Conservation (phyloP, 2,329 filamentous ascomycete genomes). For the Chaetothyriales sp. region DNA sequence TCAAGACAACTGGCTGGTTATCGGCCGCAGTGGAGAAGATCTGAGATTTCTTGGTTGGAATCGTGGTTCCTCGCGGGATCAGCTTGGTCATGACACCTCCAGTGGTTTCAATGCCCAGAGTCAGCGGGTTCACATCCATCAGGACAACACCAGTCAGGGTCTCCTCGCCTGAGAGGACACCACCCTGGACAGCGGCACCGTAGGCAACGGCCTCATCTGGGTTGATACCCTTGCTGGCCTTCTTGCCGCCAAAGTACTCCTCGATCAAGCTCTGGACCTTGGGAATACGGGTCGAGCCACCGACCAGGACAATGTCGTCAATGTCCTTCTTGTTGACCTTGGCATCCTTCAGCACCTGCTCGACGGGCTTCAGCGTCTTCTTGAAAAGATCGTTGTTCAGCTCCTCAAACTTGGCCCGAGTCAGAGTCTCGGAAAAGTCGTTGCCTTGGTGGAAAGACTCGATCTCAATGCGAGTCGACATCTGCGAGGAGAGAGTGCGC, state of each 20-base stretch:
- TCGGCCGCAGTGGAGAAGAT: constrained; percentile 95
- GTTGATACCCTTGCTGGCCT: constrained; percentile 98
- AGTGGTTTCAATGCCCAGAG: constrained; percentile 92
- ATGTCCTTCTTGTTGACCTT: constrained; percentile 93
- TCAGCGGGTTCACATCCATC: constrained; percentile 94
- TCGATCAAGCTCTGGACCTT: constrained; percentile 91
- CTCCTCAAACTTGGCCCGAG: constrained; percentile 98
- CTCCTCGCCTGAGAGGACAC: constrained; percentile 80
- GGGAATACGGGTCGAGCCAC: constrained; percentile 97
- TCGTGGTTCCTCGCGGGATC: constrained; percentile 85
- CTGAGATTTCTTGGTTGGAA: constrained; percentile 92
- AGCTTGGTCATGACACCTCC: constrained; percentile 96
- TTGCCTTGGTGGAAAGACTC: constrained; percentile 94
- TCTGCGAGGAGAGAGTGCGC: constrained; percentile 88
- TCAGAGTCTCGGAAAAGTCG: constrained; percentile 96
- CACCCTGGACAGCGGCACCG: constrained; percentile 91
- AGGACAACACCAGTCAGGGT: constrained; percentile 69
- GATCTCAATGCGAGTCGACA: constrained; percentile 87
- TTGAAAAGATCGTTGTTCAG: constrained; percentile 98
- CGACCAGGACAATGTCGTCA: constrained; percentile 92
- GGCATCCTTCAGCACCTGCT: constrained; percentile 96
- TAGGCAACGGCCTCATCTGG: constrained; percentile 98
- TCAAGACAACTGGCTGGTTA: constrained; percentile 89
- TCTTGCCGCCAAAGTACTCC: constrained; percentile 91
- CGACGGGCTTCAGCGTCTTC: constrained; percentile 96